Percentiles rank a stretch among this genome's conserved stretches.
Evolutionary conservation across 345 rosid genomes (phyloP).

Genomic region (Theobroma cacao): DNA sequence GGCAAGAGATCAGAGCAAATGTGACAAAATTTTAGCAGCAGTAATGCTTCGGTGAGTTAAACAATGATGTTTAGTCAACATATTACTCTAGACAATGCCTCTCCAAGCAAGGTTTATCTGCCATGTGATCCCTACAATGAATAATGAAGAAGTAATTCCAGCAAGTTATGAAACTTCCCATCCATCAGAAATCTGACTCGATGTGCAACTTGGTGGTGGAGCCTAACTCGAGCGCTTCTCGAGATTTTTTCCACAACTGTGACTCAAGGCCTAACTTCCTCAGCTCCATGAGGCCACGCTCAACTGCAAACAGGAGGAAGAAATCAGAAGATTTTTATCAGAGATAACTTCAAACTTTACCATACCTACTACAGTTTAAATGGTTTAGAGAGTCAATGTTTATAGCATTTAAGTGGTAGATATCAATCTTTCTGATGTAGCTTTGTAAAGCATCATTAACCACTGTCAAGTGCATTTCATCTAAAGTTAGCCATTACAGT

Average conservation of each 20-base stretch:
- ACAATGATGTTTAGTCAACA: no score
- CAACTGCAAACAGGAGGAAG: conserved; percentile 40
- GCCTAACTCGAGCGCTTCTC: conserved; percentile 47
- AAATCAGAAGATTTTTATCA: not conserved
- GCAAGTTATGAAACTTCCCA: not conserved
- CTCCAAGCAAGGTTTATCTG: not conserved
- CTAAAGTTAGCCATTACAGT: not conserved
- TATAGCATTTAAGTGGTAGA: not conserved
- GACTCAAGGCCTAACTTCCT: conserved; percentile 71
- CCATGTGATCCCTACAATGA: not conserved
- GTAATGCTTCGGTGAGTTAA: no score
- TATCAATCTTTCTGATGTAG: not conserved
- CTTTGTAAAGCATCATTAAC: no score
- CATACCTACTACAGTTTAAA: no score
- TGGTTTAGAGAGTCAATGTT: no score
- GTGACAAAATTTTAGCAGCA: not conserved
- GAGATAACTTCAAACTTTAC: not conserved
- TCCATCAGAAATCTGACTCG: conserved; percentile 37
- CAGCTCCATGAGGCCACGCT: conserved; percentile 76
- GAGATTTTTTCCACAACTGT: conserved; percentile 70
- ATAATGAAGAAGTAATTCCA: not conserved
- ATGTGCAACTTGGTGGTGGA: conserved; percentile 29
- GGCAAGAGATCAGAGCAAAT: not conserved
- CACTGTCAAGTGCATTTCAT: not conserved
- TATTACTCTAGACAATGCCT: not conserved